phyloP scores from a whole-genome alignment of 805 yeast genomes.

The Myxozyma monticola region DNA sequence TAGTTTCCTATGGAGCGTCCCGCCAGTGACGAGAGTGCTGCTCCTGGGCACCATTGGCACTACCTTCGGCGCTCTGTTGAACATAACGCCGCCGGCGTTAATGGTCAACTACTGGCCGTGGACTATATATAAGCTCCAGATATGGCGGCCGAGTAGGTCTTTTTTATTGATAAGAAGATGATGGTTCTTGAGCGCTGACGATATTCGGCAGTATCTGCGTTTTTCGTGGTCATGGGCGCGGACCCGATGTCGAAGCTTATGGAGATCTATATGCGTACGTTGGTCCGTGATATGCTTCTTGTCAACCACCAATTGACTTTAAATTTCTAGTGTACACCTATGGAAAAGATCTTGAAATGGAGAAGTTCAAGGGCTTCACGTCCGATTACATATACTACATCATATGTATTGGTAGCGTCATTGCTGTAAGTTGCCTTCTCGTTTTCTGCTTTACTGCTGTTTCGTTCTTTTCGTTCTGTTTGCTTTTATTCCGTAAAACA shows the following conservation, averaged over 20 bases:
- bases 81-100: slow-evolving; percentile 14
- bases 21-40: slow-evolving; percentile 29
- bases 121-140: slow-evolving; percentile 15
- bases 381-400: slow-evolving; percentile 32
- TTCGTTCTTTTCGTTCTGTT: neutral
- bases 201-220: slow-evolving; percentile 24
- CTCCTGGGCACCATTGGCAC: slow-evolving; percentile 30
- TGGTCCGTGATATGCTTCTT: neutral
- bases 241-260: slow-evolving; percentile 32
- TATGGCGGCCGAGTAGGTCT: slow-evolving; percentile 24
- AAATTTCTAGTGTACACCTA: slow-evolving; percentile 29
- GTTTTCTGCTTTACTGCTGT: neutral
- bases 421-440: slow-evolving; percentile 22
- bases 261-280: slow-evolving; percentile 33
- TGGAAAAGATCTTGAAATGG: slow-evolving; percentile 32
- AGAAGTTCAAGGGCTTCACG: slow-evolving; percentile 30
- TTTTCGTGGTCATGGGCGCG: slow-evolving; percentile 24
- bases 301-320: neutral
- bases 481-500: neutral
- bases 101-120: slow-evolving; percentile 30
- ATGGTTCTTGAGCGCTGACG: neutral
- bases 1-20: slow-evolving; percentile 27
- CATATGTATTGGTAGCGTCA: slow-evolving; percentile 28
- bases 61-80: slow-evolving; percentile 27
- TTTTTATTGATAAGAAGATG: too few species aligned